Base-by-base conservation (phyloP, 169 alveolate species). In the Babesia divergens region DNA sequence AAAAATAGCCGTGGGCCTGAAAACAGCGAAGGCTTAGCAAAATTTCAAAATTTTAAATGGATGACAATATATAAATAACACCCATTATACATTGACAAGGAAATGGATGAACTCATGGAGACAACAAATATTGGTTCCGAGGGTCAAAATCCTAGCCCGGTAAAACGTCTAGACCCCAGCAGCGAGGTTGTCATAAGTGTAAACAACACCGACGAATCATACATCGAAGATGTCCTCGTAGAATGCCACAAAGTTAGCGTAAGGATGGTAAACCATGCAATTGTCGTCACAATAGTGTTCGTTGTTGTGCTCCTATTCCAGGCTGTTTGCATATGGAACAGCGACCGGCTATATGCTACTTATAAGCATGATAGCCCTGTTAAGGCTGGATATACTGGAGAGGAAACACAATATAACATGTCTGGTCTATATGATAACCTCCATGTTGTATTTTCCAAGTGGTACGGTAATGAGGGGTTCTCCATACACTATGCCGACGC, bases 391-490 rank as follows among this genome's bases (percentile, higher is more conserved):
- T 72, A 68, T 37, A 90, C 75, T 22, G 50, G 37, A 0, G 22
- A 82, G 42, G 62, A 82, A 50, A 60, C 28, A 52, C 29, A 62
- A 9, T 69, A 44, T 24, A 80, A 71, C 26, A 75, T 65, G 56
- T 53, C 66, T 13, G 86, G 86, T 14, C 58, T 87, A 18, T 64
- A 56, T 46, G 92, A 87, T 59, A 70, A 86, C 24, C 2, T 87
- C 14, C 92, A 87, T 51, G 89, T 62, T 40, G 24, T 69, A 37
- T 62, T 71, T 56, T 50, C 46, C 26, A 2, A 8, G 35, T 62
- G 56, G 72, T 34, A 44, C 32, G 47, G 47, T 8, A 35, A 28
- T 6, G 26, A 7, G 26, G 7, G 59, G 42, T 18, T 62, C 13
- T 62, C 72, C 49, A 47, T 62, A 5, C 47, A 35, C 13, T 53